A percentile compares a stretch with the other conserved stretches of the same genome.
These are phyloP conservation scores for Corymbia citriodora DNA, from an alignment of 441 rosid genomes.

Conservation along the genomic window DNA sequence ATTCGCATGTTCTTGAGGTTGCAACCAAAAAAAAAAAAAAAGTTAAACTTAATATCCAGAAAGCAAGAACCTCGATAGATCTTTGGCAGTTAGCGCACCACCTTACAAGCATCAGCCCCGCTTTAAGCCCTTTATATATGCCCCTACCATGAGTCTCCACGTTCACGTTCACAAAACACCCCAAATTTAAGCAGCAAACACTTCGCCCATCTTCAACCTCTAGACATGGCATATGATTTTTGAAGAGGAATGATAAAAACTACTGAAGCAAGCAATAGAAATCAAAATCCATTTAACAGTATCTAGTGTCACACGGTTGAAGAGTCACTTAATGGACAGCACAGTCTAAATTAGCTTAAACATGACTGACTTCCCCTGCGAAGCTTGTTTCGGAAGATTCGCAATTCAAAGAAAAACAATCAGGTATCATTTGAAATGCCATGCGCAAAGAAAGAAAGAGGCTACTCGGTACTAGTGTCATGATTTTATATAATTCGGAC, in stretches of 20 bases:
- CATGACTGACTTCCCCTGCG: not conserved
- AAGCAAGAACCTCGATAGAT: not conserved
- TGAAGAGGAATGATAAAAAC: not conserved
- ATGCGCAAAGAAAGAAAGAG: not conserved
- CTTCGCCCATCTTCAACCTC: not conserved
- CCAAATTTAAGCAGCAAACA: not conserved
- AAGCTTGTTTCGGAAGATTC: not conserved
- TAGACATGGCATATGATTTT: not conserved
- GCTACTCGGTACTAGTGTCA: not conserved
- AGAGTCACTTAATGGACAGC: not conserved
- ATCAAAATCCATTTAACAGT: not conserved
- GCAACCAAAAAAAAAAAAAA: not conserved
- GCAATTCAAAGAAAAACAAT: not conserved
- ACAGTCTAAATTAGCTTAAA: not conserved
- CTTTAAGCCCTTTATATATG: not conserved
- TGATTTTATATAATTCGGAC: not conserved
- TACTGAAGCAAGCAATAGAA: not conserved
- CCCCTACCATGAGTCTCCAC: not conserved
- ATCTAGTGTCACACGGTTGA: not conserved
- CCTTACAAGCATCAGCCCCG: not conserved
- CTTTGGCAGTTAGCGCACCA: not conserved
- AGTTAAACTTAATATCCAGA: not conserved
- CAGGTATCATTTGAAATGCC: not conserved
- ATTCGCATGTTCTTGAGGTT: not conserved
- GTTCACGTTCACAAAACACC: not conserved